Evolutionary conservation across 163 green algal genomes (phyloP).

Genomic region (Volvox carteri): DNA sequence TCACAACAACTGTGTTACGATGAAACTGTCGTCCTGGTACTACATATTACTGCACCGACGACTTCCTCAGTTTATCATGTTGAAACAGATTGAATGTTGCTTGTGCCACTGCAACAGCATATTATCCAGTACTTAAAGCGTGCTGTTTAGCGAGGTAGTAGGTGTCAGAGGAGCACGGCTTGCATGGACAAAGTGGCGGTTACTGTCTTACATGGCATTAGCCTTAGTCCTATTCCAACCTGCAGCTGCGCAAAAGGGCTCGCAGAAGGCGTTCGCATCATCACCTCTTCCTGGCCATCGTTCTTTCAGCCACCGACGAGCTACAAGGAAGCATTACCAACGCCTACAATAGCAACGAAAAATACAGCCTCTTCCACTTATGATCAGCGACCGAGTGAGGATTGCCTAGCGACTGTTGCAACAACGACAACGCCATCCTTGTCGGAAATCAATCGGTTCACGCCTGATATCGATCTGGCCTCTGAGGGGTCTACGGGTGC

Average conservation of each 20-base stretch:
- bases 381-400: not conserved
- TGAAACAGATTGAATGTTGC: too few relatives aligned
- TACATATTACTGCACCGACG: too few relatives aligned
- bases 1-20: too few relatives aligned
- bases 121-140: too few relatives aligned
- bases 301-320: not conserved
- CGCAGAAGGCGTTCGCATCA: not conserved
- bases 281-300: not conserved
- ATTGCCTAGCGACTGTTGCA: not conserved
- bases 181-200: slow-evolving; percentile 11
- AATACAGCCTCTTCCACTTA: not conserved
- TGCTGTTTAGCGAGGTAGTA: too few relatives aligned
- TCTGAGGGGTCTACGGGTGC: not conserved
- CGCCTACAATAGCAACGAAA: not conserved
- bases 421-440: not conserved
- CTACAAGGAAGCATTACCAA: not conserved
- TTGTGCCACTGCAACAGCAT: too few relatives aligned
- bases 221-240: slow-evolving; percentile 13
- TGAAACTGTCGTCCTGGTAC: too few relatives aligned
- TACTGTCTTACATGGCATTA: slow-evolving; percentile 16
- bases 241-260: slow-evolving; percentile 40
- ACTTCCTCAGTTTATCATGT: too few relatives aligned
- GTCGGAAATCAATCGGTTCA: not conserved
- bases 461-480: slow-evolving; percentile 8
- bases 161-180: too few relatives aligned